These are phyloP conservation scores for Pseudonitzschia multiseries DNA, from an alignment of 108 stramenopile species.

Conservation along the genomic window DNA sequence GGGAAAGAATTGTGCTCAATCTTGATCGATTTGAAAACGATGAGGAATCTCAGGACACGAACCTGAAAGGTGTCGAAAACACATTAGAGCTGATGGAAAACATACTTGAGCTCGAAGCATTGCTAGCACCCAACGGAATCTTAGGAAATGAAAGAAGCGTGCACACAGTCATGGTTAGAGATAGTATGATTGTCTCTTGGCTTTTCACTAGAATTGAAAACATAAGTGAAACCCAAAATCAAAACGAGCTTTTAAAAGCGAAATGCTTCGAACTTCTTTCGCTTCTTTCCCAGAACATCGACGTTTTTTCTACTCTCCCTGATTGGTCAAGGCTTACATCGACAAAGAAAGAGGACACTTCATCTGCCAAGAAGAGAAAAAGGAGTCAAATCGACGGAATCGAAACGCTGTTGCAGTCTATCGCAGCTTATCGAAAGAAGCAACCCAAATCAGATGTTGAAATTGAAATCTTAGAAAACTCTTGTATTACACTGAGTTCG, in stretches of 20 bases:
- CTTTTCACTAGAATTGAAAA: constrained; percentile 50
- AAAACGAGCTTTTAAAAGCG: constrained; percentile 20
- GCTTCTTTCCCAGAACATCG: constrained; percentile 63
- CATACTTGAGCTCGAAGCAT: constrained; percentile 64
- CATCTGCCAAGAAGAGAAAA: constrained; percentile 35
- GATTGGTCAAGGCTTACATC: constrained; percentile 38
- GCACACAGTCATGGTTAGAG: constrained; percentile 46
- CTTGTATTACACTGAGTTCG: constrained; percentile 48
- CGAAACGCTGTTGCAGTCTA: constrained; percentile 57
- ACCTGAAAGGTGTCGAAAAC: constrained; percentile 62
- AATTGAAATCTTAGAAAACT: constrained; percentile 73
- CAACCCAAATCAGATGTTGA: constrained; percentile 68
- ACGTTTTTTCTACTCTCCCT: constrained; percentile 32
- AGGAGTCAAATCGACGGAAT: constrained; percentile 58
- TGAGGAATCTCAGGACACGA: constrained; percentile 26
- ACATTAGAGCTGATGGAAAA: constrained; percentile 61
- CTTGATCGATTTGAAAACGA: constrained; percentile 30
- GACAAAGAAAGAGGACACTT: constrained; percentile 20
- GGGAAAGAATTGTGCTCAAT: constrained; percentile 40
- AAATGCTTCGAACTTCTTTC: constrained; percentile 55
- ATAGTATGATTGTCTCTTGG: constrained; percentile 66
- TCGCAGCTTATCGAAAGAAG: constrained; percentile 58
- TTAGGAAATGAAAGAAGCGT: constrained; percentile 31
- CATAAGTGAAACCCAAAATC: not conserved
- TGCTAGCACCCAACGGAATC: constrained; percentile 26